These are phyloP conservation scores for Mortierella antarctica DNA, from an alignment of 192 early-diverging fungal genomes.

Conservation along the genomic window DNA sequence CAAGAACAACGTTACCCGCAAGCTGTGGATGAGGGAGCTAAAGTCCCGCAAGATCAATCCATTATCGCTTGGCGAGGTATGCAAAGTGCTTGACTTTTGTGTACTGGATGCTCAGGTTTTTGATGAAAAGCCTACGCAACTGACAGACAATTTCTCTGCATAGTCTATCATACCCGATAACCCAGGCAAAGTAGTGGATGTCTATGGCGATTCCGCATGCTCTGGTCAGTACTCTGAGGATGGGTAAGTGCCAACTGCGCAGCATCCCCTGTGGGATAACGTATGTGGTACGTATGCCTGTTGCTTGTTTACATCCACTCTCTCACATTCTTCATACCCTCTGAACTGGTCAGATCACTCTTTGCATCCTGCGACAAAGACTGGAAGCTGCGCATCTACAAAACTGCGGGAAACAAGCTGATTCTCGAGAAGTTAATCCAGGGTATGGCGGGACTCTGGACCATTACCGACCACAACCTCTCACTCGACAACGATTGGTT, in stretches of 20 bases:
- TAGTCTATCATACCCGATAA: constrained; percentile 51
- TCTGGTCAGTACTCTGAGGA: constrained; percentile 66
- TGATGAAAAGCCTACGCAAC: neutral
- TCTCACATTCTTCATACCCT: neutral
- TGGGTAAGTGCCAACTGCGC: constrained; percentile 49
- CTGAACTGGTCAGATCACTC: constrained; percentile 49
- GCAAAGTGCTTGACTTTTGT: neutral
- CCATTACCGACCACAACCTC: constrained; percentile 67
- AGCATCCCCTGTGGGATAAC: neutral
- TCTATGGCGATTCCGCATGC: constrained; percentile 55
- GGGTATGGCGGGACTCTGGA: constrained; percentile 68
- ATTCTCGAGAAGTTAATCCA: constrained; percentile 52
- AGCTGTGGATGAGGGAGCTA: constrained; percentile 44
- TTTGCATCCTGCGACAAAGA: constrained; percentile 70
- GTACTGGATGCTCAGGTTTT: neutral
- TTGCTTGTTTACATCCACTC: neutral
- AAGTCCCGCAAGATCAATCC: constrained; percentile 29
- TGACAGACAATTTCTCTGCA: neutral
- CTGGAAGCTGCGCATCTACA: constrained; percentile 69
- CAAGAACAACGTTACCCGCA: constrained; percentile 20
- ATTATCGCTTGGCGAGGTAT: constrained; percentile 24
- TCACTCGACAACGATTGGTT: constrained; percentile 61
- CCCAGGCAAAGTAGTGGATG: constrained; percentile 49
- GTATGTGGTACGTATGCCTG: neutral
- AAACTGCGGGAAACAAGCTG: constrained; percentile 59